These are phyloP conservation scores for Botryotinia calthae DNA, from an alignment of 2,329 filamentous ascomycete species.

Conservation along the genomic window DNA sequence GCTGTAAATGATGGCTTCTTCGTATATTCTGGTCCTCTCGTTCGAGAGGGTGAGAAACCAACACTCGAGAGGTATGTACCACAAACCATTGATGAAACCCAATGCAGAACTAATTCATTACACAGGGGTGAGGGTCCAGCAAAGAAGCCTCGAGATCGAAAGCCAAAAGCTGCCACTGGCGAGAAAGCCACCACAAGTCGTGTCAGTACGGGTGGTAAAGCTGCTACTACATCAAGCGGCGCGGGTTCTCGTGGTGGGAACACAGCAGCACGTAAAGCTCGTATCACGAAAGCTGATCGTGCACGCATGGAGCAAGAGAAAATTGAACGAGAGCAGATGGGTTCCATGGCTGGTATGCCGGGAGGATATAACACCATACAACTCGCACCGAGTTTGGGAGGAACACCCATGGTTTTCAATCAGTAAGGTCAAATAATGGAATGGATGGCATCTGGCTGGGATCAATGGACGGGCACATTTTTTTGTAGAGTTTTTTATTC, in stretches of 20 bases:
- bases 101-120: conserved; percentile 40
- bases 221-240: conserved; percentile 32
- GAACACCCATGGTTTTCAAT: conserved; percentile 39
- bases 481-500: conserved; percentile 14
- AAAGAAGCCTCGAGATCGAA: conserved; percentile 54
- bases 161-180: conserved; percentile 55
- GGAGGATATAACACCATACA: conserved; percentile 34
- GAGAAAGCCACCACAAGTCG: conserved; percentile 61
- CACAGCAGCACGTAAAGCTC: conserved; percentile 69
- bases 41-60: conserved; percentile 81
- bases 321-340: conserved; percentile 61
- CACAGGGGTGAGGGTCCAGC: conserved; percentile 68
- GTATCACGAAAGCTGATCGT: conserved; percentile 82
- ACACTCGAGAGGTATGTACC: conserved; percentile 49
- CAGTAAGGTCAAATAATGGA: conserved; percentile 24
- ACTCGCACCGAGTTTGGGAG: conserved; percentile 34
- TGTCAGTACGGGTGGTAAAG: conserved; percentile 63
- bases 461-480: neutral
- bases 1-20: conserved; percentile 97
- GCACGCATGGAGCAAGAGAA: conserved; percentile 80
- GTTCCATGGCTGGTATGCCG: conserved; percentile 34
- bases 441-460: neutral
- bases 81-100: conserved; percentile 15
- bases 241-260: conserved; percentile 74
- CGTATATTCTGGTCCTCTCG: conserved; percentile 89